Evolutionary conservation across 2,329 filamentous ascomycete genomes (phyloP).

Genomic region (Teratosphaeria gauchensis): DNA sequence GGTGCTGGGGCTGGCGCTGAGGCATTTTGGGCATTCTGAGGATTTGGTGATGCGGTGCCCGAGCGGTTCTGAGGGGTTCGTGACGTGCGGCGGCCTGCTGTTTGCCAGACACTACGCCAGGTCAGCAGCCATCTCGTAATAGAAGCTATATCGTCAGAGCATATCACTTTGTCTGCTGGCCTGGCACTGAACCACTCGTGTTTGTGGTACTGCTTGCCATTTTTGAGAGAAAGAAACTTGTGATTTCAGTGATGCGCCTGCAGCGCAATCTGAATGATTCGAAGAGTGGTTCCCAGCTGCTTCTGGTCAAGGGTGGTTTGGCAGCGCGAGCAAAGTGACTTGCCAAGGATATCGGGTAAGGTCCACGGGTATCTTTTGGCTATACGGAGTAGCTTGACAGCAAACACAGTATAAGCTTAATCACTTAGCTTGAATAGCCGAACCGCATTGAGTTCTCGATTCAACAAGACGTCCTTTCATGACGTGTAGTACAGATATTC

Average conservation of each 20-base stretch:
- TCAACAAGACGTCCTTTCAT: not conserved
- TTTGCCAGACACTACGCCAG: slow-evolving; percentile 11
- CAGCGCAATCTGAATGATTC: too few relatives aligned
- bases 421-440: not conserved
- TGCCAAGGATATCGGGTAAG: too few relatives aligned
- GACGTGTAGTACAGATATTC: too few relatives aligned
- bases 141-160: not conserved
- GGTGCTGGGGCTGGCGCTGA: slow-evolving; percentile 11
- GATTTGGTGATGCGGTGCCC: slow-evolving; percentile 15
- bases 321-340: too few relatives aligned
- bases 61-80: slow-evolving; percentile 23
- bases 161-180: not conserved
- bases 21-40: slow-evolving; percentile 7
- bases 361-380: not conserved
- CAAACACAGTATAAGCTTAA: not conserved
- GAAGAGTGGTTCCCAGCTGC: too few relatives aligned
- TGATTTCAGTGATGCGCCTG: too few relatives aligned
- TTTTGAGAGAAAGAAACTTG: not conserved
- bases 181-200: not conserved
- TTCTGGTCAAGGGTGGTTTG: too few relatives aligned
- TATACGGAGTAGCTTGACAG: not conserved
- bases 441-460: not conserved
- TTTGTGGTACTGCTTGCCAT: not conserved
- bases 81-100: slow-evolving; percentile 10
- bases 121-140: not conserved